Base-by-base conservation (phyloP, 2,329 filamentous ascomycete species). In the Talaromyces marneffei region DNA sequence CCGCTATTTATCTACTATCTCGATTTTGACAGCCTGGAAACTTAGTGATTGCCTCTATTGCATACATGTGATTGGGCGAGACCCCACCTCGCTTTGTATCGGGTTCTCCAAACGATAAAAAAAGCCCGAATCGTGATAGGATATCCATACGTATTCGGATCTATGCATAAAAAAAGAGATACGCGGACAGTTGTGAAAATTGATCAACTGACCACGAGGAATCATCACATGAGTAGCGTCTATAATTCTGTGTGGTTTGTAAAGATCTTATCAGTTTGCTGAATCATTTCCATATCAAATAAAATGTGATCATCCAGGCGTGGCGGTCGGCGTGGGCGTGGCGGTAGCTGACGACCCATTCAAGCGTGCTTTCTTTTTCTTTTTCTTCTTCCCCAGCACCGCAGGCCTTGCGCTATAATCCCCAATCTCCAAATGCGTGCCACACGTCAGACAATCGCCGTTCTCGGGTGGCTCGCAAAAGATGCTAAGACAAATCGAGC, bases 401-500 rank as follows among this genome's bases (percentile, higher is more conserved):
- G 87, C 88, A 1, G 91, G 91, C 69, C 87, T 90, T 4, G 83
- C 81, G 20, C 90, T 90, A 69, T 92, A 92, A 62, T 84, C 84
- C 0, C 88, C 88, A n/a, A 92, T 77, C n/a, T 86, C 82, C 31
- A 96, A 79, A 69, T 86, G 85, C 2, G 89, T 93, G 2, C 89
- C 91, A 72, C 92, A 96, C 0, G 91, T 96, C 65, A 94, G 78
- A 73, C 92, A 96, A 65, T 87, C 84, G 2, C 85, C 85, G 57
- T 85, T 83, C 64, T 81, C 78, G 1, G 84, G 78, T 29, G 84
- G 82, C 48, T 83, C 80, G 77, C 92, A 96, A 73, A 96, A 96
- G 69, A 96, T 99, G 74, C 91, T 96, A 48, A 99, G 80, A 72
- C 94, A 99, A 67, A 99, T 92, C 64, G 91, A 96, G 79, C 94